Conservation (phyloP, 2,329 filamentous ascomycete species). For the Claviceps sp. region DNA sequence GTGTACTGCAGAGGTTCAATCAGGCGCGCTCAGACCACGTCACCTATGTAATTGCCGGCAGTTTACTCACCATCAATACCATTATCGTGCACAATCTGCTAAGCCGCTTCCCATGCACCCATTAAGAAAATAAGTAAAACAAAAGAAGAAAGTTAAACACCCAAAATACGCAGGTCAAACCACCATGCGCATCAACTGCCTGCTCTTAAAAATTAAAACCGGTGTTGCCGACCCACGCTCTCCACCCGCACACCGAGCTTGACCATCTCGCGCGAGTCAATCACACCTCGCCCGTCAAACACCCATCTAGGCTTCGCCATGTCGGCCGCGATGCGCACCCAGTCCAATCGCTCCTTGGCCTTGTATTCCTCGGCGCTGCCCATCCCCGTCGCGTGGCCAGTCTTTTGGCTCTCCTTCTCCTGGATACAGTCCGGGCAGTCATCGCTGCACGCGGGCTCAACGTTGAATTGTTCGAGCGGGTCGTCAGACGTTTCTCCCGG, state of each 20-base stretch:
- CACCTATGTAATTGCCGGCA: no score
- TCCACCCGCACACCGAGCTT: conserved; percentile 39
- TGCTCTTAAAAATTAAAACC: conserved; percentile 17
- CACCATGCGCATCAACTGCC: conserved; percentile 7
- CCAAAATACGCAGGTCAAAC: not conserved
- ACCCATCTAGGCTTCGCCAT: conserved; percentile 43
- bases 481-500: conserved; percentile 21
- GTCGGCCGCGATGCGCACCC: conserved; percentile 32
- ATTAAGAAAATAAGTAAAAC: not conserved
- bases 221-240: conserved; percentile 36
- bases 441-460: conserved; percentile 30
- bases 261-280: conserved; percentile 33
- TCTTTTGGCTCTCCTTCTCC: conserved; percentile 24
- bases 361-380: conserved; percentile 31
- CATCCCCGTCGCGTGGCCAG: conserved; percentile 27
- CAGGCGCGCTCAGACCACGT: no score
- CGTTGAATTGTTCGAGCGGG: conserved; percentile 31
- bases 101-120: no score
- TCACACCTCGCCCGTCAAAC: conserved; percentile 42
- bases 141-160: not conserved
- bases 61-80: no score
- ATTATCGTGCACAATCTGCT: no score
- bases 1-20: no score
- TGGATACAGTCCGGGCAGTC: conserved; percentile 38
- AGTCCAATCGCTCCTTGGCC: conserved; percentile 35